Evolutionary conservation across 2,329 filamentous ascomycete genomes (phyloP).

Genomic region (Microcyclospora tardicrescens): DNA sequence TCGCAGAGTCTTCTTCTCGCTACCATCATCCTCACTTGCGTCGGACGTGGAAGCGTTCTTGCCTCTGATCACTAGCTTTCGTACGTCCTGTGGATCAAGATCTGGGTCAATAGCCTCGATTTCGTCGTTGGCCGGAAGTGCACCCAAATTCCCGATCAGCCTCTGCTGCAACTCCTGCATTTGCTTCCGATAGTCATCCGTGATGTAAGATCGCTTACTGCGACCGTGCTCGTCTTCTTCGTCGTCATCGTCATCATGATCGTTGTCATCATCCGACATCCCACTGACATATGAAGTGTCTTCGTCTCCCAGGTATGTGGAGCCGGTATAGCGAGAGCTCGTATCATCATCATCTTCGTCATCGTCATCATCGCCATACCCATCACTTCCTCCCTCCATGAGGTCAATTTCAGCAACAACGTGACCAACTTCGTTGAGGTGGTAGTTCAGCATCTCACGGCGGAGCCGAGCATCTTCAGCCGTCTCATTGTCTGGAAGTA

Average conservation of each 20-base stretch:
- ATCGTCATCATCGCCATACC: constrained; percentile 28
- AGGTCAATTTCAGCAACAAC: constrained; percentile 86
- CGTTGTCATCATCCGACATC: constrained; percentile 49
- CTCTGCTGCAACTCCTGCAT: constrained; percentile 79
- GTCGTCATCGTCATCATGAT: constrained; percentile 54
- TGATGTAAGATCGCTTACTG: constrained; percentile 52
- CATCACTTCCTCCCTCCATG: constrained; percentile 46
- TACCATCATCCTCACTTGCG: constrained; percentile 7
- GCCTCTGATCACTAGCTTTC: constrained; percentile 37
- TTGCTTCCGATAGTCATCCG: constrained; percentile 60
- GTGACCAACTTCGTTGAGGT: constrained; percentile 73
- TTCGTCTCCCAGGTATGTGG: constrained; percentile 19
- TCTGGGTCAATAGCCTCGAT: constrained; percentile 24
- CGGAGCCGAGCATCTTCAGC: constrained; percentile 68
- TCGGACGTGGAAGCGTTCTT: constrained; percentile 15
- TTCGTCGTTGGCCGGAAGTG: constrained; percentile 26
- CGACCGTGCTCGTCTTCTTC: constrained; percentile 68
- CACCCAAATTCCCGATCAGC: constrained; percentile 51
- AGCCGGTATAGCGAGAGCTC: constrained; percentile 10
- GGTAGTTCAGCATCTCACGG: constrained; percentile 81
- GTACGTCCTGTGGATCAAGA: constrained; percentile 42
- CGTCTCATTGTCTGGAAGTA: constrained; percentile 62
- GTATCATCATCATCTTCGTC: constrained; percentile 40
- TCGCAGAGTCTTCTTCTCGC: constrained; percentile 21
- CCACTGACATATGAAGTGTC: constrained; percentile 32